Conservation (phyloP, 768 basidiomycete genomes). For the Sporobolomyces roseus region DNA sequence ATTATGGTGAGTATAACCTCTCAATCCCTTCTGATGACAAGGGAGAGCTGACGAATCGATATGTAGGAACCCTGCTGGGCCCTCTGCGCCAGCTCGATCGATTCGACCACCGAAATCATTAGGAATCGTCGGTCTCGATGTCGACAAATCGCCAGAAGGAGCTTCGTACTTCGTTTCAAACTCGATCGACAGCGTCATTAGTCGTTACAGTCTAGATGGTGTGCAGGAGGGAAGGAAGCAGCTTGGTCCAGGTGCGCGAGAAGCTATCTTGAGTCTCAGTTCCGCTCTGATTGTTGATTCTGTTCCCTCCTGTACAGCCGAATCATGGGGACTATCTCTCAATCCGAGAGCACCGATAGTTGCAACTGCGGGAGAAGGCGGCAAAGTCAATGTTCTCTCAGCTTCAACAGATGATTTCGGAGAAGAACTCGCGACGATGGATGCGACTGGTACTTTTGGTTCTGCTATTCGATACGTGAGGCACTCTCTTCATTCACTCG, state of each 20-base stretch:
- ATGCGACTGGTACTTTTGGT: conserved; percentile 33
- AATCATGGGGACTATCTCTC: conserved; percentile 36
- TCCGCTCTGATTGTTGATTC: neutral
- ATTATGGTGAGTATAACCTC: conserved; percentile 20
- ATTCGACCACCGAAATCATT: conserved; percentile 26
- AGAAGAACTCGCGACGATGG: conserved; percentile 23
- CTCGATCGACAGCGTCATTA: conserved; percentile 39
- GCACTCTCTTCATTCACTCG: neutral
- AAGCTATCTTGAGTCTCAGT: no score
- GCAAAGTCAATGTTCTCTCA: conserved; percentile 24
- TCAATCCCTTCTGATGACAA: neutral
- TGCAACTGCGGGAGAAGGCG: conserved; percentile 30
- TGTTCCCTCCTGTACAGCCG: conserved; percentile 8
- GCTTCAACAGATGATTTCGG: conserved; percentile 35
- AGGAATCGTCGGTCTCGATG: conserved; percentile 39
- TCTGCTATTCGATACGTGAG: conserved; percentile 34
- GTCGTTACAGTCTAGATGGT: conserved; percentile 30
- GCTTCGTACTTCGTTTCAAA: conserved; percentile 31
- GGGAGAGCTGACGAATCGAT: neutral
- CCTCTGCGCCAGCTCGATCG: conserved; percentile 7
- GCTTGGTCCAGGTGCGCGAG: conserved; percentile 30
- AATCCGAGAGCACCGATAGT: conserved; percentile 19
- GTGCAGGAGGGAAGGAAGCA: conserved; percentile 35
- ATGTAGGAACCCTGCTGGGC: conserved; percentile 19
- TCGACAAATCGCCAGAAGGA: conserved; percentile 23